Evolutionary conservation across 176 grass and related monocot genomes (phyloP).

Genomic region (Alloteropsis semialata): DNA sequence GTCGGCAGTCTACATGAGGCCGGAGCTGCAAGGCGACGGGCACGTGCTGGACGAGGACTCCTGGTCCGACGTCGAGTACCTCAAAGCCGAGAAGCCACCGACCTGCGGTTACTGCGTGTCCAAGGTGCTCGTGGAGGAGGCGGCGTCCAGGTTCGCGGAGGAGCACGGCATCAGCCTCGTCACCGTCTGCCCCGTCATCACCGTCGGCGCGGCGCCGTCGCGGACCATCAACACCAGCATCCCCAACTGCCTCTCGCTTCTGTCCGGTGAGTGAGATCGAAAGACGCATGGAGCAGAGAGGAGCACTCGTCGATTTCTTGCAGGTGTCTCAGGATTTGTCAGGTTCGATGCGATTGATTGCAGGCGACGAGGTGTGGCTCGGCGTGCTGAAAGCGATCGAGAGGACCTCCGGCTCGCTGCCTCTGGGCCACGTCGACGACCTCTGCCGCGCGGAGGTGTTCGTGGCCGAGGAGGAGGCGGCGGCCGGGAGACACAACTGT

Average conservation of each 20-base stretch:
- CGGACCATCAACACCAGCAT: constrained; percentile 18
- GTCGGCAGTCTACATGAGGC: constrained; percentile 23
- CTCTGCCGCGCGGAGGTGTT: constrained; percentile 64
- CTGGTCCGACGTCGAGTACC: constrained; percentile 65
- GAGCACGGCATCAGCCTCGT: constrained; percentile 43
- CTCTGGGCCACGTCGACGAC: constrained; percentile 54
- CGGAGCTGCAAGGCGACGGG: constrained; percentile 9
- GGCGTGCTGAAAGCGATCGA: constrained; percentile 41
- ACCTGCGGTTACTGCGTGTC: constrained; percentile 44
- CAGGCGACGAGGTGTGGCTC: neutral
- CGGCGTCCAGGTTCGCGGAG: constrained; percentile 16
- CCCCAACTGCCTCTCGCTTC: constrained; percentile 17
- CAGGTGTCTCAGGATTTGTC: too few relatives aligned
- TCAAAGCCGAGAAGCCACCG: constrained; percentile 10
- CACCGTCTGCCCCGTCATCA: constrained; percentile 39
- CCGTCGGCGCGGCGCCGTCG: constrained; percentile 27
- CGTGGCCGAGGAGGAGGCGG: constrained; percentile 43
- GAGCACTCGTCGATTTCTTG: too few relatives aligned
- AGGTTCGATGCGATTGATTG: too few relatives aligned
- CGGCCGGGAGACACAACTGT: constrained; percentile 50
- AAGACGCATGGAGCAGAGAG: too few relatives aligned
- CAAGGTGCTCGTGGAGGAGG: constrained; percentile 45
- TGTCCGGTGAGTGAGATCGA: constrained; percentile 22
- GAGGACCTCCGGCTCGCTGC: constrained; percentile 34
- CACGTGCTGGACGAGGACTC: neutral